phyloP scores from a whole-genome alignment of 2,329 filamentous ascomycete genomes.

The Drechslerella coelobrocha region DNA sequence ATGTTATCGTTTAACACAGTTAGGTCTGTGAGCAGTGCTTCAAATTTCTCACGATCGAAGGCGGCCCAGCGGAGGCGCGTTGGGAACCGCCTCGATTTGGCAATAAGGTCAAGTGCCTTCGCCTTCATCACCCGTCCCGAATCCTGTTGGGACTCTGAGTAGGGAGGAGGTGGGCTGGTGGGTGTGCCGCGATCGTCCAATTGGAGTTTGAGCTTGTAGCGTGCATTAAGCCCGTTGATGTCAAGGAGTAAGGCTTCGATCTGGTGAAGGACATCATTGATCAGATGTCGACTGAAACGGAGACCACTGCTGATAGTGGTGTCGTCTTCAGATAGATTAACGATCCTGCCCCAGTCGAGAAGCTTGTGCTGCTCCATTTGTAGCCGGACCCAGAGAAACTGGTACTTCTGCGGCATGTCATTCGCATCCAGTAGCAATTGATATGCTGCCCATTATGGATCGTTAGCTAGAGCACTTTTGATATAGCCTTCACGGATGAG shows the following conservation, averaged over 20 bases:
- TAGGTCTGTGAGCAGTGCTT: slow-evolving; percentile 14
- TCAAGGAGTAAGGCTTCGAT: slow-evolving; percentile 20
- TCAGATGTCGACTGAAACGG: slow-evolving; percentile 10
- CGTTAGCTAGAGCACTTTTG: too few relatives aligned
- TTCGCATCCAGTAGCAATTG: slow-evolving; percentile 21
- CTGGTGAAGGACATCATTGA: slow-evolving; percentile 28
- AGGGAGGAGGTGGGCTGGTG: slow-evolving; percentile 5
- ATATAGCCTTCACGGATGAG: slow-evolving; percentile 1
- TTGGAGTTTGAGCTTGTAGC: slow-evolving; percentile 19
- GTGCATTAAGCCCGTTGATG: slow-evolving; percentile 5
- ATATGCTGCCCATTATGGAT: slow-evolving; percentile 9
- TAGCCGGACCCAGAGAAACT: slow-evolving; percentile 13
- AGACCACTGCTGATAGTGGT: slow-evolving; percentile 2
- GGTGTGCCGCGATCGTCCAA: slow-evolving; percentile 7
- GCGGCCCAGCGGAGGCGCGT: slow-evolving; percentile 17
- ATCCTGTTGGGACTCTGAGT: slow-evolving; percentile 6
- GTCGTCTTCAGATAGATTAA: slow-evolving; percentile 18
- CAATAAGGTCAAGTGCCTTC: slow-evolving; percentile 16
- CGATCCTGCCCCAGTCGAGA: slow-evolving; percentile 17
- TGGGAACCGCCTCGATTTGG: slow-evolving; percentile 15
- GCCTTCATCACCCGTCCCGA: slow-evolving; percentile 13
- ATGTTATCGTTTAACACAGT: slow-evolving; percentile 15
- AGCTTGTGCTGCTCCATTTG: slow-evolving; percentile 29
- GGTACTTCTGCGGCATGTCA: slow-evolving; percentile 21
- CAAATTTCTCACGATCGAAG: slow-evolving; percentile 20